Evolutionary conservation across 2,329 filamentous ascomycete species (phyloP), one percentile per base, ranked within the genome.

Genomic region (Arthrobotrys conoides): DNA sequence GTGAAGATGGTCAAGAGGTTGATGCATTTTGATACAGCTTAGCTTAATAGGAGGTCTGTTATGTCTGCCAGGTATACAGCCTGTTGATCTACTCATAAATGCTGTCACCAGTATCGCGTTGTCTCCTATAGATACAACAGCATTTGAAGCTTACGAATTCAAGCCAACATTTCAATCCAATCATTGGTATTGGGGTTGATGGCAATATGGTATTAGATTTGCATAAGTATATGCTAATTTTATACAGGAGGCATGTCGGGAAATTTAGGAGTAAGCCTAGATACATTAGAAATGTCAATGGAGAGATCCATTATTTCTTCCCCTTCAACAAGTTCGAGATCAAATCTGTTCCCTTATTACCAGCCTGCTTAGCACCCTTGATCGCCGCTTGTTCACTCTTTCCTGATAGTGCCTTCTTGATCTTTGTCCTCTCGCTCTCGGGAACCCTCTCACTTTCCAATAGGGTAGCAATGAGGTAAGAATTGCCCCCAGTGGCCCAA

Each of bases 401-500:
- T n/a, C 59, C 65, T 9, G 71, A 70, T 4, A 79, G 41, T 36
- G 24, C 20, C 33, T 79, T 86, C 90, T 91, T 81, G 97, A 79
- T 68, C 53, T 70, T 72, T 1, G 44, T 20, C 41, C 79, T 75
- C 51, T 85, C 14, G 87, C 88, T 84, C 90, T 90, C 83, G 90
- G 86, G 66, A 97, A 86, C 82, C 92, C 90, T 16, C 88, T 87
- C 82, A 88, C 90, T 82, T 90, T 87, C 27, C 87, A 87, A 82
- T 96, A 96, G 73, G 16, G 90, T 92, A 27, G 98, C 88, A 3
- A 97, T 88, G 10, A 97, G 93, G 82, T 97, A 98, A 0, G 92
- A 93, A 81, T 93, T 94, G 0, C 91, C 89, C 0, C 94, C 92
- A 0, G 91, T 94, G 0, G 95, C 94, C 96, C 96, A 99, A 20